phyloP scores from a whole-genome alignment of 2,329 filamentous ascomycete species.

The Claviceps citrina region DNA sequence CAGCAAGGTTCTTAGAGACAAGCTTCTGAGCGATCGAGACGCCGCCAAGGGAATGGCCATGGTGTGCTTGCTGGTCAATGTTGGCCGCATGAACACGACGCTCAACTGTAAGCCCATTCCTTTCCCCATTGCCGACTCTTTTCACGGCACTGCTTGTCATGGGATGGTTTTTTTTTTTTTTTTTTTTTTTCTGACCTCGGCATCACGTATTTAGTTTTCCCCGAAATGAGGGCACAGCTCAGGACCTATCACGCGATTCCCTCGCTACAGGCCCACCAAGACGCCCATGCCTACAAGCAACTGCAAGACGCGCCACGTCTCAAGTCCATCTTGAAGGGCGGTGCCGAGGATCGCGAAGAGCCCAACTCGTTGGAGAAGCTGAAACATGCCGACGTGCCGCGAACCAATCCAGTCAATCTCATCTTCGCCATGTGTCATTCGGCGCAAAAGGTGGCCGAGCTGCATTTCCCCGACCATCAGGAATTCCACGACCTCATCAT shows the following conservation, averaged over 20 bases:
- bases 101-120: slow-evolving; percentile 62
- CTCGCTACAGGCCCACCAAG: slow-evolving; percentile 85
- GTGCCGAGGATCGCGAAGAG: slow-evolving; percentile 77
- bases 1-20: slow-evolving; percentile 95
- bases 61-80: slow-evolving; percentile 94
- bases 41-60: slow-evolving; percentile 97
- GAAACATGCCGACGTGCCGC: slow-evolving; percentile 45
- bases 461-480: slow-evolving; percentile 69
- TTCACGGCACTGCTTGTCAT: no score
- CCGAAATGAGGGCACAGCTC: slow-evolving; percentile 94
- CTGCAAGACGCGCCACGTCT: slow-evolving; percentile 88
- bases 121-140: background rate
- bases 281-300: slow-evolving; percentile 93
- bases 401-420: slow-evolving; percentile 92
- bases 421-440: slow-evolving; percentile 89
- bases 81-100: slow-evolving; percentile 97
- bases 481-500: slow-evolving; percentile 97
- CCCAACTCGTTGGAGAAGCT: slow-evolving; percentile 74
- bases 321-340: slow-evolving; percentile 94
- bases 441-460: slow-evolving; percentile 78
- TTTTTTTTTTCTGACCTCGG: background rate
- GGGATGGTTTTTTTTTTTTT: no score
- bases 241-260: slow-evolving; percentile 97
- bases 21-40: slow-evolving; percentile 78
- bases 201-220: slow-evolving; percentile 55